These are phyloP conservation scores for Rhizopus delemar DNA, from an alignment of 371 early-diverging fungal genomes.

Conservation along the genomic window DNA sequence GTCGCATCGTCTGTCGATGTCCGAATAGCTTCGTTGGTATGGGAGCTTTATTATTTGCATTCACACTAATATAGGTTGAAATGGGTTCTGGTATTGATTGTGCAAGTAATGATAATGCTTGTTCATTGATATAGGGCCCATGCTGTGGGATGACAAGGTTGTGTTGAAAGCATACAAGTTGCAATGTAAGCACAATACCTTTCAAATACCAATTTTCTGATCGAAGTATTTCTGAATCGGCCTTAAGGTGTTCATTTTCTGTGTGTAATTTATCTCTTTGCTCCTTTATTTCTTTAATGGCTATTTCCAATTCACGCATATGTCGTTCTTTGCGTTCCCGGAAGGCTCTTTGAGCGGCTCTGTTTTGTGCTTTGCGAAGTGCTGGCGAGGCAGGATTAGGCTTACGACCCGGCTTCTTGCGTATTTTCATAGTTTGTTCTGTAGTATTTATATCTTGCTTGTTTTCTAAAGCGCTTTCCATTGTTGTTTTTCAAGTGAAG, in stretches of 20 bases:
- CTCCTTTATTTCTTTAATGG: constrained; percentile 64
- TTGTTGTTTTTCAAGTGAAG: constrained; percentile 1
- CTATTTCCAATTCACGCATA: constrained; percentile 64
- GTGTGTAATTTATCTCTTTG: constrained; percentile 45
- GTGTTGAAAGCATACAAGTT: constrained; percentile 50
- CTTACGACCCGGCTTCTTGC: constrained; percentile 85
- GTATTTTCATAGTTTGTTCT: constrained; percentile 41
- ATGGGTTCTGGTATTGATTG: constrained; percentile 45
- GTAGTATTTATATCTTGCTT: neutral
- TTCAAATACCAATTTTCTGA: constrained; percentile 67
- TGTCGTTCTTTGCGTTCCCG: constrained; percentile 79
- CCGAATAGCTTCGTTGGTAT: constrained; percentile 31
- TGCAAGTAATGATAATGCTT: constrained; percentile 35
- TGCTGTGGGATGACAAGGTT: constrained; percentile 49
- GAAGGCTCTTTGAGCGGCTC: constrained; percentile 82
- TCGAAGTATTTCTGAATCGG: constrained; percentile 54
- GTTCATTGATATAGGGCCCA: constrained; percentile 43
- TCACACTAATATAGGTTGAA: constrained; percentile 41
- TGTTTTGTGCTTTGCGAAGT: constrained; percentile 78
- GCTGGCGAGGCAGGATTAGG: constrained; percentile 72
- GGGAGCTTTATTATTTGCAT: constrained; percentile 40
- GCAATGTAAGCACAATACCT: constrained; percentile 56
- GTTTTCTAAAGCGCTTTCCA: neutral
- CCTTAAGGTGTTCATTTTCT: constrained; percentile 58
- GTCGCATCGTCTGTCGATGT: constrained; percentile 23